Evolutionary conservation across 139 green algal genomes (phyloP).

Genomic region (Pedinophyceae sp.): DNA sequence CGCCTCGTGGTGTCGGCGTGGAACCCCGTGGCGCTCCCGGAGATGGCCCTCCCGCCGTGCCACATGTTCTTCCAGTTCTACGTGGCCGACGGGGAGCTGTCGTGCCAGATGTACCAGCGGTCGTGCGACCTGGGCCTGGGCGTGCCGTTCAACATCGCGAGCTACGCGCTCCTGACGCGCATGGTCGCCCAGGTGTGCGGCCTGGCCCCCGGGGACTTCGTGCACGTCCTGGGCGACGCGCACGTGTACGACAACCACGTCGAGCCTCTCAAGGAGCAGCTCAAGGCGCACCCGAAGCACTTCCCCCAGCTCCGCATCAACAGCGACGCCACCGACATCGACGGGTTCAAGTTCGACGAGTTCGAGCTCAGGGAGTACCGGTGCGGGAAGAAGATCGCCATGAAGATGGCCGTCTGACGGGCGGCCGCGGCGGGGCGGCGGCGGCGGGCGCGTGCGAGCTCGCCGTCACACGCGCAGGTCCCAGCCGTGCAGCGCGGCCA

Average conservation of each 20-base stretch:
- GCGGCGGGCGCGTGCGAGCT: too few species aligned
- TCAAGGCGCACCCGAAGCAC: slow-evolving; percentile 49
- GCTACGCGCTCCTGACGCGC: slow-evolving; percentile 69
- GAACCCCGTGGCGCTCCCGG: slow-evolving; percentile 81
- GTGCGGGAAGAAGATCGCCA: slow-evolving; percentile 86
- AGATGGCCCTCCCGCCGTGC: slow-evolving; percentile 97
- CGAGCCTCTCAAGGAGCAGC: slow-evolving; percentile 85
- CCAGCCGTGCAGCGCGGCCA: too few species aligned
- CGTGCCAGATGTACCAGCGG: slow-evolving; percentile 97
- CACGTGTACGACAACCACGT: slow-evolving; percentile 98
- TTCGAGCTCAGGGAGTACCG: slow-evolving; percentile 79
- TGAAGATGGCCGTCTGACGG: slow-evolving; percentile 91
- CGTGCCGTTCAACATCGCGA: slow-evolving; percentile 99
- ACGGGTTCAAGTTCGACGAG: slow-evolving; percentile 71
- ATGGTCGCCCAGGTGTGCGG: slow-evolving; percentile 48
- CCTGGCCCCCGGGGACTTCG: slow-evolving; percentile 77
- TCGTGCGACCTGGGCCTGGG: slow-evolving; percentile 94
- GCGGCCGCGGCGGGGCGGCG: not conserved
- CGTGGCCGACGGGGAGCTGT: slow-evolving; percentile 89
- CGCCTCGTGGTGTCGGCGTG: slow-evolving; percentile 93
- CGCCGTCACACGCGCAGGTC: too few species aligned
- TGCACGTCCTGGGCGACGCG: slow-evolving; percentile 88
- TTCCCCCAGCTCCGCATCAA: slow-evolving; percentile 35
- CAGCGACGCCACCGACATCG: slow-evolving; percentile 36
- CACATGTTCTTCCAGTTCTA: slow-evolving; percentile 99